These are phyloP conservation scores for Gynostemma pentaphyllum DNA, from an alignment of 306 rosid genomes.

Conservation along the genomic window DNA sequence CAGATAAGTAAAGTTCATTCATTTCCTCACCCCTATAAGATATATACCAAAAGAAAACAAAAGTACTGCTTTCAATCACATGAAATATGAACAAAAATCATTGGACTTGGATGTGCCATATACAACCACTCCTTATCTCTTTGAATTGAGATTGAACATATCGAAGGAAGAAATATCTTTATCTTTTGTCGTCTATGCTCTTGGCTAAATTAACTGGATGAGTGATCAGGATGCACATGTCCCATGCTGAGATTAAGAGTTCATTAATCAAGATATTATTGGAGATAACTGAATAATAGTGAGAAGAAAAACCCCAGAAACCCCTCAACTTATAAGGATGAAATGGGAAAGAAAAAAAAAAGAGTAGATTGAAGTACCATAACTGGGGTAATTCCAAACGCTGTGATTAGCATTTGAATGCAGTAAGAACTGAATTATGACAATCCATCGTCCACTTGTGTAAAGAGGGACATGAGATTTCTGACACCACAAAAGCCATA, in stretches of 20 bases:
- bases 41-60: neutral
- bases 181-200: neutral
- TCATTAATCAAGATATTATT: neutral
- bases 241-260: neutral
- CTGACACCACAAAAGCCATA: neutral
- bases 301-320: neutral
- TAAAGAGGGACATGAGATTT: conserved; percentile 1
- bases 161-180: neutral
- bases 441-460: conserved; percentile 1
- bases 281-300: neutral
- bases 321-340: neutral
- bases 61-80: neutral
- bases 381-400: neutral
- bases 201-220: neutral
- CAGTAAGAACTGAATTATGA: neutral
- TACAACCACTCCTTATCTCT: neutral
- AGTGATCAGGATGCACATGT: neutral
- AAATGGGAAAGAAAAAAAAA: neutral
- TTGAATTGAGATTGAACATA: neutral
- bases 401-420: neutral
- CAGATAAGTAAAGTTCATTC: no score
- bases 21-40: no score
- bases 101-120: neutral
- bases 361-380: neutral
- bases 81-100: neutral